Conservation (phyloP, 148 eudicot genomes). For the Hydrangea macrophylla region DNA sequence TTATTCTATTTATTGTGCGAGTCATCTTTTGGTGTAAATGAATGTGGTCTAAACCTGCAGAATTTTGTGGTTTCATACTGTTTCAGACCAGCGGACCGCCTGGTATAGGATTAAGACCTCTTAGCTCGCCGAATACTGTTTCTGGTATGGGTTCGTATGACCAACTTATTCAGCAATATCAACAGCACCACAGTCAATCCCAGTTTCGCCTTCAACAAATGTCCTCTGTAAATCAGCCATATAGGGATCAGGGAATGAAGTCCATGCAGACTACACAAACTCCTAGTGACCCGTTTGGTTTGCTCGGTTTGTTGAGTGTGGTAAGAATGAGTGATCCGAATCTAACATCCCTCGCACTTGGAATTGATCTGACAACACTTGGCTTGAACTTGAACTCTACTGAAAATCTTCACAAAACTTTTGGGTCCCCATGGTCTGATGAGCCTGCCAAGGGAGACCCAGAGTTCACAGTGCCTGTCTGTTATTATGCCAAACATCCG, state of each 20-base stretch:
- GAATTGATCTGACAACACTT: constrained; percentile 83
- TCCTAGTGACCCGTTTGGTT: constrained; percentile 70
- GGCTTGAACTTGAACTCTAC: constrained; percentile 78
- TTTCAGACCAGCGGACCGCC: constrained; percentile 49
- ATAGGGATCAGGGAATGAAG: constrained; percentile 75
- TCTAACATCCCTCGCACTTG: constrained; percentile 81
- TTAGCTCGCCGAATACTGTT: constrained; percentile 39
- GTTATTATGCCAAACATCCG: constrained; percentile 72
- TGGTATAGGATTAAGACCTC: constrained; percentile 53
- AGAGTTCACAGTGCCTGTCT: constrained; percentile 75
- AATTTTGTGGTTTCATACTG: neutral
- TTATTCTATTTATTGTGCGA: too few relatives aligned
- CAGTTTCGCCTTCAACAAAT: constrained; percentile 80
- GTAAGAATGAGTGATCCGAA: constrained; percentile 87
- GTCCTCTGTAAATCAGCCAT: constrained; percentile 64
- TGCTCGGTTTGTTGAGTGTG: constrained; percentile 80
- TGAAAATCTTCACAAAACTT: constrained; percentile 80
- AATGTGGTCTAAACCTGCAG: neutral
- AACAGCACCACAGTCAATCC: constrained; percentile 68
- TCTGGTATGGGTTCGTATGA: constrained; percentile 54
- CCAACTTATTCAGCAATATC: constrained; percentile 81
- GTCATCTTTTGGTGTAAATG: too few relatives aligned
- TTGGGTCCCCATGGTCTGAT: constrained; percentile 93
- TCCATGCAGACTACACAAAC: constrained; percentile 68
- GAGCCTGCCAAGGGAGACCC: constrained; percentile 93